phyloP scores from a whole-genome alignment of 2,329 filamentous ascomycete species.

The Aureobasidium sp. region DNA sequence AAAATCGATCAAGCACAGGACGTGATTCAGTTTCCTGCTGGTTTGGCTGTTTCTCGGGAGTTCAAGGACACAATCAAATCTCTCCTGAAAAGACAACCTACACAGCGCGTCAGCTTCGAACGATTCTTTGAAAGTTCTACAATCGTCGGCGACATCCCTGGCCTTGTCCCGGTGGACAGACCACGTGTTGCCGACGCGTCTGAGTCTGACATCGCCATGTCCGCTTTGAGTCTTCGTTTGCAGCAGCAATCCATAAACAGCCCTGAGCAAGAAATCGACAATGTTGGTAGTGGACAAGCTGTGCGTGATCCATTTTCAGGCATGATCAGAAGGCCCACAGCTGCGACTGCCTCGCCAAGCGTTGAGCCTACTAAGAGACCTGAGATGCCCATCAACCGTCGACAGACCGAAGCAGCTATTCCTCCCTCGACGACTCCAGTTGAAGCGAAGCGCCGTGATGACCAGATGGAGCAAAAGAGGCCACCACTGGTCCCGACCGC shows the following conservation, averaged over 20 bases:
- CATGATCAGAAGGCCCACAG: not conserved
- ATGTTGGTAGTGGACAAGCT: not conserved
- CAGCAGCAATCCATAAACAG: conserved; percentile 23
- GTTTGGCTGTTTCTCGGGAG: conserved; percentile 58
- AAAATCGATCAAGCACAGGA: conserved; percentile 89
- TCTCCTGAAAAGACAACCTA: conserved; percentile 76
- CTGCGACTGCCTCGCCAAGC: not conserved
- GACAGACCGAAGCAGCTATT: not conserved
- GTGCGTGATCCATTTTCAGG: conserved; percentile 1
- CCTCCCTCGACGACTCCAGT: not conserved
- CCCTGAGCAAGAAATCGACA: conserved; percentile 14
- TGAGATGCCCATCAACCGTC: not conserved
- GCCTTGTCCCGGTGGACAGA: conserved; percentile 59
- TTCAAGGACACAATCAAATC: conserved; percentile 74
- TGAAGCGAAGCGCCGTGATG: not conserved
- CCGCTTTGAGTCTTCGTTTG: conserved; percentile 24
- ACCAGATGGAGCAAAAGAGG: not conserved
- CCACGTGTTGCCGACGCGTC: conserved; percentile 18
- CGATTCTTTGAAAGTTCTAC: conserved; percentile 73
- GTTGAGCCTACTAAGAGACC: not conserved
- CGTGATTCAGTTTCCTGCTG: conserved; percentile 70
- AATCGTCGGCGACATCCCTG: conserved; percentile 68
- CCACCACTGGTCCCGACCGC: conserved; percentile 11
- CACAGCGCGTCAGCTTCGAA: conserved; percentile 77
- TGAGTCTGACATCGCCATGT: conserved; percentile 19